Evolutionary conservation across 192 early-diverging fungal genomes (phyloP).

Genomic region (Coemansia sp.): DNA sequence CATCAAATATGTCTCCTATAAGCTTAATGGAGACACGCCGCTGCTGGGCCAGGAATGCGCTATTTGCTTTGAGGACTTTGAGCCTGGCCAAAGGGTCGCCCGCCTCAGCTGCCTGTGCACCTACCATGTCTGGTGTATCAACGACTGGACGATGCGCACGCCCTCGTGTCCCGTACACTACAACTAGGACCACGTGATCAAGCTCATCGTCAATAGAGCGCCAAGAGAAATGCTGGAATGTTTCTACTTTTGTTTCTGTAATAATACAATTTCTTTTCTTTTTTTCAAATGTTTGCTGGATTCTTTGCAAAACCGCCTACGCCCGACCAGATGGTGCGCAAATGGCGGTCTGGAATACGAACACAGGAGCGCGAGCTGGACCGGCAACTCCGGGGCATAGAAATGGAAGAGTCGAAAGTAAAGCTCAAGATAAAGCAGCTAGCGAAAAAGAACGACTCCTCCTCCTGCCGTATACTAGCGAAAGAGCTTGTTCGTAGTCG

Average conservation of each 20-base stretch:
- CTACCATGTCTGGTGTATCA: conserved; percentile 85
- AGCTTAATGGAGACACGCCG: conserved; percentile 61
- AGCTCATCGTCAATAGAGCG: neutral
- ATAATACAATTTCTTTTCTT: neutral
- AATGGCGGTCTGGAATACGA: conserved; percentile 86
- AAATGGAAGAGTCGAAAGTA: conserved; percentile 83
- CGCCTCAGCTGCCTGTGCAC: conserved; percentile 88
- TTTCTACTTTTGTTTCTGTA: neutral
- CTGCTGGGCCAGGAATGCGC: conserved; percentile 82
- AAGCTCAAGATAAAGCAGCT: conserved; percentile 78
- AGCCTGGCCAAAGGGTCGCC: conserved; percentile 74
- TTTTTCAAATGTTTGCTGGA: conserved; percentile 15
- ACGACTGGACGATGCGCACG: conserved; percentile 75
- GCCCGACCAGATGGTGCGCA: conserved; percentile 73
- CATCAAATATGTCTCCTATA: conserved; percentile 58
- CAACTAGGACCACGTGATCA: conserved; percentile 23
- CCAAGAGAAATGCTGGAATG: neutral
- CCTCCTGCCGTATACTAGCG: conserved; percentile 73
- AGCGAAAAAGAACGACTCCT: conserved; percentile 85
- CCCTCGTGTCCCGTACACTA: conserved; percentile 85
- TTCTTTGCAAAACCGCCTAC: conserved; percentile 46
- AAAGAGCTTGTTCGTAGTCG: conserved; percentile 81
- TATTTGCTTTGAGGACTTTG: conserved; percentile 96
- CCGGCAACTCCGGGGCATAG: conserved; percentile 76
- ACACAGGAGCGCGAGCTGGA: conserved; percentile 87